These are phyloP conservation scores for Lodderomyces orthopsilosis DNA, from an alignment of 1,139 yeast species.

Conservation along the genomic window DNA sequence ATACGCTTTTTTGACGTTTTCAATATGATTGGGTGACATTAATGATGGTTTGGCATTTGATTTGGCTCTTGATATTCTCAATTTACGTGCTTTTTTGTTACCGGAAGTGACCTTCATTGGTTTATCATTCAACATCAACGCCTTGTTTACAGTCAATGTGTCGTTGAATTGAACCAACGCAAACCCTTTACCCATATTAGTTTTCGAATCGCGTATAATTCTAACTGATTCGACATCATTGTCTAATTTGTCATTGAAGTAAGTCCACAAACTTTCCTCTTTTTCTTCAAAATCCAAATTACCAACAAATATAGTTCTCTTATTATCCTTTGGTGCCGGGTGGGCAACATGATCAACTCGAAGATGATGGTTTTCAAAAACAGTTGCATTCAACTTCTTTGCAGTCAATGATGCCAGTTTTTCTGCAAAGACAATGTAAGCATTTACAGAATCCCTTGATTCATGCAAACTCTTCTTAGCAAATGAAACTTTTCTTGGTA, in stretches of 20 bases:
- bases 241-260: slow-evolving; percentile 63
- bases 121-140: slow-evolving; percentile 73
- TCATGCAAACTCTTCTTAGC: slow-evolving; percentile 77
- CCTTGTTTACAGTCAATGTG: slow-evolving; percentile 76
- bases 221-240: slow-evolving; percentile 82
- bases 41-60: slow-evolving; percentile 47
- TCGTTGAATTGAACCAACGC: slow-evolving; percentile 93
- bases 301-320: slow-evolving; percentile 86
- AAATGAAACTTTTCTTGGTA: slow-evolving; percentile 91
- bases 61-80: slow-evolving; percentile 80
- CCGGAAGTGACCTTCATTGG: slow-evolving; percentile 39
- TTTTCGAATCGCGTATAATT: slow-evolving; percentile 85
- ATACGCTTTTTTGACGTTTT: slow-evolving; percentile 28
- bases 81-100: slow-evolving; percentile 46
- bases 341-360: slow-evolving; percentile 91
- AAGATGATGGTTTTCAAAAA: slow-evolving; percentile 71
- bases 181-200: slow-evolving; percentile 96
- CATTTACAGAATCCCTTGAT: slow-evolving; percentile 77
- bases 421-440: slow-evolving; percentile 75
- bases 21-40: slow-evolving; percentile 46
- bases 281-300: slow-evolving; percentile 89
- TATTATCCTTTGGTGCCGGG: slow-evolving; percentile 83
- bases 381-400: slow-evolving; percentile 58
- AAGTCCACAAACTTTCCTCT: slow-evolving; percentile 86
- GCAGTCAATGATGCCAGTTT: slow-evolving; percentile 53